Conservation (phyloP, 1,139 yeast genomes). For the Diutina rugosa region DNA sequence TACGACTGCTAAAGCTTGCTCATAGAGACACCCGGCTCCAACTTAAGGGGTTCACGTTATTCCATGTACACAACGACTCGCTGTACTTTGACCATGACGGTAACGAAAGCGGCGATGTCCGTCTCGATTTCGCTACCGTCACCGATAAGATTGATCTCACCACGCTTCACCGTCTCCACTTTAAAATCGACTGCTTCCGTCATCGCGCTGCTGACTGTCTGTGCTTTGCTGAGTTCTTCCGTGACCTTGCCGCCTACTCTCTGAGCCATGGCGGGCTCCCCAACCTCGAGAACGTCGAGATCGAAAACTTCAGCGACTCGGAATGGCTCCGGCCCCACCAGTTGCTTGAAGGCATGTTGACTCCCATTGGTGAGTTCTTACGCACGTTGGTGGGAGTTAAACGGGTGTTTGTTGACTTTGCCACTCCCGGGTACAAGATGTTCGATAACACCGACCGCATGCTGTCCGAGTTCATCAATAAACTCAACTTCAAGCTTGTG, state of each 20-base stretch:
- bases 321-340: conserved; percentile 30
- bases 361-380: conserved; percentile 21
- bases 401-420: conserved; percentile 19
- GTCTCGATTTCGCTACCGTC: conserved; percentile 12
- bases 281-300: conserved; percentile 16
- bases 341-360: conserved; percentile 17
- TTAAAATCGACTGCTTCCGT: conserved; percentile 23
- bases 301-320: conserved; percentile 21
- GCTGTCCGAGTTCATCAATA: conserved; percentile 18
- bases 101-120: conserved; percentile 9
- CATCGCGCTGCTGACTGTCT: conserved; percentile 14
- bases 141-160: conserved; percentile 16
- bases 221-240: conserved; percentile 21
- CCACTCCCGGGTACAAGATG: conserved; percentile 29
- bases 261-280: conserved; percentile 16
- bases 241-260: conserved; percentile 14
- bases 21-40: conserved; percentile 13
- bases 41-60: conserved; percentile 18
- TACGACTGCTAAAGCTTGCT: conserved; percentile 12
- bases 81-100: not conserved
- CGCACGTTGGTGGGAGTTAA: conserved; percentile 13
- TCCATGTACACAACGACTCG: conserved; percentile 21
- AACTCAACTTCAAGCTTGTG: conserved; percentile 22
- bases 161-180: conserved; percentile 12
- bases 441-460: conserved; percentile 20